These are phyloP conservation scores for Candida silvicultrix DNA, from an alignment of 805 yeast species.

Conservation along the genomic window DNA sequence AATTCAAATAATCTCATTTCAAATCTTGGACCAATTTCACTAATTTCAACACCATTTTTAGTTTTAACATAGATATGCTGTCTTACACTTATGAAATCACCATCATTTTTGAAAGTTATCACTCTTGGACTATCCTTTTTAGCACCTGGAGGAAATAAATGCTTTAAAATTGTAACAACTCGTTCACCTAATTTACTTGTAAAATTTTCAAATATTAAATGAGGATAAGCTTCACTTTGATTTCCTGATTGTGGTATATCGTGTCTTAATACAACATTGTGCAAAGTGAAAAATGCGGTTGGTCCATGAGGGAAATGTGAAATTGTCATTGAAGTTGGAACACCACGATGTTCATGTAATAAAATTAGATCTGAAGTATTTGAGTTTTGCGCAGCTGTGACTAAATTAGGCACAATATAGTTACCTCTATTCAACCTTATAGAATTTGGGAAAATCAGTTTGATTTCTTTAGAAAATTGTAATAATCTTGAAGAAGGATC, in stretches of 20 bases:
- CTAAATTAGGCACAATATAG: slow-evolving; percentile 77
- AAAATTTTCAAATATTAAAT: slow-evolving; percentile 87
- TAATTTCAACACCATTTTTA: slow-evolving; percentile 80
- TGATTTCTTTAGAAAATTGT: slow-evolving; percentile 91
- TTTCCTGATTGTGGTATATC: slow-evolving; percentile 84
- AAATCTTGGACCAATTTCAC: slow-evolving; percentile 98
- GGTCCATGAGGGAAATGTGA: slow-evolving; percentile 99
- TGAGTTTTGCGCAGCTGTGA: slow-evolving; percentile 73
- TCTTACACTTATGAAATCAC: slow-evolving; percentile 89
- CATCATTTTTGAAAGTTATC: slow-evolving; percentile 85
- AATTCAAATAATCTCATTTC: slow-evolving; percentile 93
- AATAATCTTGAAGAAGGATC: slow-evolving; percentile 80
- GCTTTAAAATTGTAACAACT: slow-evolving; percentile 74
- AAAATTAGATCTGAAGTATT: slow-evolving; percentile 81
- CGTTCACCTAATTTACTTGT: slow-evolving; percentile 75
- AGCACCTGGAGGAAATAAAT: slow-evolving; percentile 95
- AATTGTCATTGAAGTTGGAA: slow-evolving; percentile 87
- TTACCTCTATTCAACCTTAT: slow-evolving; percentile 91
- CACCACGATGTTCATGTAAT: slow-evolving; percentile 96
- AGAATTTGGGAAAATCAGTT: slow-evolving; percentile 83
- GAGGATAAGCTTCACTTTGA: slow-evolving; percentile 89
- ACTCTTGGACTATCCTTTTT: slow-evolving; percentile 86
- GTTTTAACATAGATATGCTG: slow-evolving; percentile 93
- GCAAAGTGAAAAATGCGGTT: slow-evolving; percentile 87
- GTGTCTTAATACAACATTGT: slow-evolving; percentile 91